phyloP scores from a whole-genome alignment of 140 eudicot species.

The Cichorium intybus region DNA sequence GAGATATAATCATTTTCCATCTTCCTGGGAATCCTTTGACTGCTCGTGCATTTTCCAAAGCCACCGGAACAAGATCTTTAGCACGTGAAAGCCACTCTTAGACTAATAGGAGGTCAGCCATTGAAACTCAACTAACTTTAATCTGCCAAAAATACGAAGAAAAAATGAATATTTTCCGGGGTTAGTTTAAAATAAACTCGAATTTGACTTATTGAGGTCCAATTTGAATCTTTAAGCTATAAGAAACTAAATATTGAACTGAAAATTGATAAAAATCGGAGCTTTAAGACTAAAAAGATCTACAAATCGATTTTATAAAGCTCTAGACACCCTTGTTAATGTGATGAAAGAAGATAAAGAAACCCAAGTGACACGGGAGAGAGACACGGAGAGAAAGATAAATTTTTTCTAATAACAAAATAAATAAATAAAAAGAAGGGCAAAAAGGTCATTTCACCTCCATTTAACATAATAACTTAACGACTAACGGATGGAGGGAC shows the following conservation, averaged over 20 bases:
- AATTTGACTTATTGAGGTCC: slow-evolving; percentile 11
- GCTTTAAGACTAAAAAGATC: no score
- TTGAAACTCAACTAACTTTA: slow-evolving; percentile 17
- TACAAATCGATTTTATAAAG: no score
- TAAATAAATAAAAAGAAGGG: no score
- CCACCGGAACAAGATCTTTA: slow-evolving; percentile 68
- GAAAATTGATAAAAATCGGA: no score
- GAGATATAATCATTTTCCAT: slow-evolving; percentile 80
- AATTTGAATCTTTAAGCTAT: slow-evolving; percentile 11
- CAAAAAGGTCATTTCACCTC: no score
- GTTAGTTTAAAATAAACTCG: not conserved
- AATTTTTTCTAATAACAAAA: no score
- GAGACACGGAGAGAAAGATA: no score
- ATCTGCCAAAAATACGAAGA: slow-evolving; percentile 20
- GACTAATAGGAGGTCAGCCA: slow-evolving; percentile 31
- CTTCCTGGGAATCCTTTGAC: slow-evolving; percentile 74
- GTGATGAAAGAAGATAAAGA: no score
- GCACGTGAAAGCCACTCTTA: slow-evolving; percentile 80
- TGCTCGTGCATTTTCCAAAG: slow-evolving; percentile 58
- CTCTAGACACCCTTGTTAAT: no score
- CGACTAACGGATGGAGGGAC: no score
- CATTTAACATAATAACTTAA: no score
- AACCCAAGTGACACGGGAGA: no score
- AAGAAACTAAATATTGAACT: not conserved
- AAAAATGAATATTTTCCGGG: not conserved